Base-by-base conservation (phyloP, 768 basidiomycete species). In the Porphyrellus cyaneotinctus region DNA sequence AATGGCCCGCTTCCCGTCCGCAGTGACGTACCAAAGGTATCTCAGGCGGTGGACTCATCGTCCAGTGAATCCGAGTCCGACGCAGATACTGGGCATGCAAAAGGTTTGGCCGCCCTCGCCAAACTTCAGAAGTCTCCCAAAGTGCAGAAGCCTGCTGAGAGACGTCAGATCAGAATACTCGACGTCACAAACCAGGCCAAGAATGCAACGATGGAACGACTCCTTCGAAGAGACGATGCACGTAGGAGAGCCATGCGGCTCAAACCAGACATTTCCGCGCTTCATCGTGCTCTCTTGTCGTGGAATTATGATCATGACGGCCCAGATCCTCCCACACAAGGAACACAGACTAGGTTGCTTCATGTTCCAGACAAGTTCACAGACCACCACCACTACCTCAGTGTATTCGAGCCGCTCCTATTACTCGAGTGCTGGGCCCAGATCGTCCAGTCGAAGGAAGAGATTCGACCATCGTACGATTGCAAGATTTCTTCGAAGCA, bases 391-490 rank as follows among this genome's bases (percentile, higher is more conserved):
- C 80, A 91, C 18, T 98, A 95, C 68, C 78, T 80, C 37, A 72
- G 72, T 22, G 75, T 87, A 41, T 93, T 97, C 66, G 84, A 91
- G 64, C 94, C 95, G 2, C 76, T 98, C 15, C 72, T 98, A 24
- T 71, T 94, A 18, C 73, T 90, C 52, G 97, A 99, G 70, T 85
- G 90, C 56, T 97, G 97, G 95, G 82, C 87, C 26, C 91, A 95
- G 64, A 79, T 95, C 22, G 63, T 77, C 9, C 83, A 90, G 58
- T 83, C 91, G 6, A 91, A 90, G 64, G 85, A 88, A 46, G 84
- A 87, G 50, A 56, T 53, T 9, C 75, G 72, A 42, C 78, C 84
- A 7, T 65, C 68, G 2, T 80, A 83, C 59, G 73, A 78, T 23
- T 83, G 82, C 69, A 84, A 81, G 53, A 77, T 98, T 37, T 76